Evolutionary conservation across 108 stramenopile genomes (phyloP).

Genomic region (Hondaea fermentalgiana): DNA sequence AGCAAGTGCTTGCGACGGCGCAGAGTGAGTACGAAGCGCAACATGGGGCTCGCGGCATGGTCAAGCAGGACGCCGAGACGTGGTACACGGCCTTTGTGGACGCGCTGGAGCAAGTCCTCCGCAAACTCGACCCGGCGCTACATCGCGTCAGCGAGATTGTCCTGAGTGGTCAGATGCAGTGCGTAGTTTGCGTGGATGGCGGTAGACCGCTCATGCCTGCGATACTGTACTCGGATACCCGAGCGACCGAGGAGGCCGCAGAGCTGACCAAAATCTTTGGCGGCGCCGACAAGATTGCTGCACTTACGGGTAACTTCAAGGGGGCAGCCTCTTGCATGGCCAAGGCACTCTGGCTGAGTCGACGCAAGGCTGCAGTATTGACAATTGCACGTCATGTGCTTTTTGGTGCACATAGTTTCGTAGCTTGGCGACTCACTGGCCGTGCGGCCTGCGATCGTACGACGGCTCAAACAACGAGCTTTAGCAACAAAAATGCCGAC

Average conservation of each 20-base stretch:
- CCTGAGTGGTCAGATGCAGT: neutral
- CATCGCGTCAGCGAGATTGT: neutral
- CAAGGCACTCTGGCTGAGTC: constrained; percentile 55
- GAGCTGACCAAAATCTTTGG: neutral
- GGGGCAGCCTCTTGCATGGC: constrained; percentile 23
- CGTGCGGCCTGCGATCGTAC: neutral
- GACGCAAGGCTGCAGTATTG: constrained; percentile 19
- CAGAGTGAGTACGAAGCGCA: neutral
- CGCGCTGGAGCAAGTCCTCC: neutral
- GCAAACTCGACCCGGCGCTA: neutral
- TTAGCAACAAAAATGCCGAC: constrained; percentile 76
- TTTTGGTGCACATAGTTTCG: constrained; percentile 16
- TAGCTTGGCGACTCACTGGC: neutral
- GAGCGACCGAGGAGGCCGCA: neutral
- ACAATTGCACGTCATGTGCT: constrained; percentile 28
- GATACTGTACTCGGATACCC: neutral
- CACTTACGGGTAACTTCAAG: neutral
- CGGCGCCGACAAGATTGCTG: neutral
- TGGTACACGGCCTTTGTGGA: neutral
- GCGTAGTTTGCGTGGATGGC: neutral
- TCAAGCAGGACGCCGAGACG: neutral
- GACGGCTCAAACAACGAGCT: constrained; percentile 62
- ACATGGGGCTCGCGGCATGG: neutral
- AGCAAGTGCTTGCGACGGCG: neutral
- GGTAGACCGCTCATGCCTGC: neutral